These are phyloP conservation scores for Pisolithus albus DNA, from an alignment of 768 basidiomycete species.

Conservation along the genomic window DNA sequence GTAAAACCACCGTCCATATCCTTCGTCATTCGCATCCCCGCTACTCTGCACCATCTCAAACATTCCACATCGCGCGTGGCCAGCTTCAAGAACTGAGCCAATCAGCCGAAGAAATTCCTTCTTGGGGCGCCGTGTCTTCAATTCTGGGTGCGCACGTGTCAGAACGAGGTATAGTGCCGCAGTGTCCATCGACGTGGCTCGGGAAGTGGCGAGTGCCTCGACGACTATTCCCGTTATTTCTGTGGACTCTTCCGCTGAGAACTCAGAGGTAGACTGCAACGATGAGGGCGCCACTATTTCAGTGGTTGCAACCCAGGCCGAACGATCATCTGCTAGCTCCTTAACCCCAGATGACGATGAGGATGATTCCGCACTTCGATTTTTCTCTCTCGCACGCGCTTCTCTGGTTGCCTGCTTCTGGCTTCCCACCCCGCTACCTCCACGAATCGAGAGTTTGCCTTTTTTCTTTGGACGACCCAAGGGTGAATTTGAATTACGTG, in stretches of 20 bases:
- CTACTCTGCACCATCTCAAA: constrained; percentile 70
- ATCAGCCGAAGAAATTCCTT: constrained; percentile 47
- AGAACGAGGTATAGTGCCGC: constrained; percentile 47
- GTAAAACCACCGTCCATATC: constrained; percentile 57
- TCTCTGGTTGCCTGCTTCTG: background rate
- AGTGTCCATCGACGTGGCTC: constrained; percentile 58
- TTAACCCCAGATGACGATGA: background rate
- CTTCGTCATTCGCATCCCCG: constrained; percentile 49
- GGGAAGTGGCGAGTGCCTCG: constrained; percentile 64
- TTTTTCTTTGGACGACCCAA: constrained; percentile 18
- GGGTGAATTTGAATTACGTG: background rate
- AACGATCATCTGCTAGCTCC: background rate
- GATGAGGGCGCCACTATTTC: background rate
- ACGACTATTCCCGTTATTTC: constrained; percentile 63
- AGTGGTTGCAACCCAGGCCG: background rate
- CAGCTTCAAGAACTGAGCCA: constrained; percentile 41
- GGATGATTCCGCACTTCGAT: background rate
- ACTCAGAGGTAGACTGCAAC: background rate
- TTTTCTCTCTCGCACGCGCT: constrained; percentile 1
- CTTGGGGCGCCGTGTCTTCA: constrained; percentile 31
- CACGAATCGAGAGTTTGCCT: constrained; percentile 6
- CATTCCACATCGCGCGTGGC: constrained; percentile 45
- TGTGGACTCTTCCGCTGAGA: background rate
- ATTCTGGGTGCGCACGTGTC: constrained; percentile 46
- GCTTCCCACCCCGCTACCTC: background rate